phyloP scores from a whole-genome alignment of 1,284 basidiomycete species.

The Cutaneotrichosporon cutaneum region DNA sequence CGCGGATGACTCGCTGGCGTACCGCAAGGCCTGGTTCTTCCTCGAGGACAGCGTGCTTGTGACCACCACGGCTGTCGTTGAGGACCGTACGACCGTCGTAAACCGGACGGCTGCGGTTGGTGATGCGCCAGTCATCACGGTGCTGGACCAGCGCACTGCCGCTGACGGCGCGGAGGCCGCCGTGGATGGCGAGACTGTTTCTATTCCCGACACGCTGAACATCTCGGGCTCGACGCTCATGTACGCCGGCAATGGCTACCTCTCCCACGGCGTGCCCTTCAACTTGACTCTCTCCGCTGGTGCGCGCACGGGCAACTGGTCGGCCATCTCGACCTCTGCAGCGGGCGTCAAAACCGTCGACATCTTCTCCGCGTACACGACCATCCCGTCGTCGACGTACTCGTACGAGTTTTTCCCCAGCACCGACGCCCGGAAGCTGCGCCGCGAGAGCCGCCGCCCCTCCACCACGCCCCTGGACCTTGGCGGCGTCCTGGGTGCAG shows the following conservation, averaged over 20 bases:
- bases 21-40: slow-evolving; percentile 72
- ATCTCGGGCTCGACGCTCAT: slow-evolving; percentile 29
- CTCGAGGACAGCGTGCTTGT: slow-evolving; percentile 63
- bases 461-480: slow-evolving; percentile 13
- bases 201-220: neutral
- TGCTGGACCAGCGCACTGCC: slow-evolving; percentile 61
- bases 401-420: slow-evolving; percentile 63
- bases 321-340: slow-evolving; percentile 62
- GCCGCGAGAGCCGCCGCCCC: slow-evolving; percentile 16
- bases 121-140: slow-evolving; percentile 59
- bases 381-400: slow-evolving; percentile 42
- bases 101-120: slow-evolving; percentile 38
- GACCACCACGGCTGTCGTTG: slow-evolving; percentile 58
- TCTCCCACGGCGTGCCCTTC: slow-evolving; percentile 36
- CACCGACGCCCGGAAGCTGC: slow-evolving; percentile 20
- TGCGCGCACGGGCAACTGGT: slow-evolving; percentile 62
- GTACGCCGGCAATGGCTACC: slow-evolving; percentile 39
- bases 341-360: slow-evolving; percentile 59
- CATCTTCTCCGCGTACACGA: slow-evolving; percentile 62
- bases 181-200: slow-evolving; percentile 52
- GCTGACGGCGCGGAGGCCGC: slow-evolving; percentile 50
- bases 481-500: slow-evolving; percentile 22
- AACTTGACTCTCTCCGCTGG: slow-evolving; percentile 56
- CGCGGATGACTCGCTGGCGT: slow-evolving; percentile 58
- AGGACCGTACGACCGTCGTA: slow-evolving; percentile 24